Conservation (phyloP, 2,329 filamentous ascomycete species). For the Chalaropsis ovoidea region DNA sequence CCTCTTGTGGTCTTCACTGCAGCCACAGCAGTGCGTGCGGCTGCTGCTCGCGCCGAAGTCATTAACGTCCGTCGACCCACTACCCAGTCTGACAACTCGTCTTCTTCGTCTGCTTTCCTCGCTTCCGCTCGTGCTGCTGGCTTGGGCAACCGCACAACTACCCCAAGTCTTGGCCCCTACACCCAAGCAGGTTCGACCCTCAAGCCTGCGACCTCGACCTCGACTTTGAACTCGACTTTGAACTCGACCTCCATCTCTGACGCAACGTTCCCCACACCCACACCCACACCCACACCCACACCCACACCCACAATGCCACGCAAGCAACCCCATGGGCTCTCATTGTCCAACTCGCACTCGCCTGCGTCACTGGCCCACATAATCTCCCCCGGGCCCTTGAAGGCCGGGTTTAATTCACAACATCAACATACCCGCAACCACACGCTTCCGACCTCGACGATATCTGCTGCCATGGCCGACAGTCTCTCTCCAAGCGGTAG, state of each 20-base stretch:
- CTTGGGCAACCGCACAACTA: background rate
- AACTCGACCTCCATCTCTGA: background rate
- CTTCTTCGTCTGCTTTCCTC: background rate
- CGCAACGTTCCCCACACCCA: background rate
- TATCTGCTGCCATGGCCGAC: constrained; percentile 18
- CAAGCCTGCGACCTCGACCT: background rate
- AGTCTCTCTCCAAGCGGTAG: constrained; percentile 7
- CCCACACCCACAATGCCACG: background rate
- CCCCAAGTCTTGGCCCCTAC: background rate
- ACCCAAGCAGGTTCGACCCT: background rate
- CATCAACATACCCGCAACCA: constrained; percentile 13
- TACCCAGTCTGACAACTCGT: background rate
- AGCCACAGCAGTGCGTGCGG: constrained; percentile 21
- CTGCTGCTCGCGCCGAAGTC: constrained; percentile 22
- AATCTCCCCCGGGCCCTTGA: background rate
- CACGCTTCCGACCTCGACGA: constrained; percentile 17
- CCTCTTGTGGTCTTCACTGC: constrained; percentile 16
- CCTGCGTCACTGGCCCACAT: constrained; percentile 14
- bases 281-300: too few species aligned
- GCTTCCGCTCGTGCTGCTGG: background rate
- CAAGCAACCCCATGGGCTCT: constrained; percentile 1
- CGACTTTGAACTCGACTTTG: background rate
- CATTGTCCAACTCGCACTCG: background rate
- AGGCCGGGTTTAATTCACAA: background rate
- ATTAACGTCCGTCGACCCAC: constrained; percentile 21